Evolutionary conservation across 2,329 filamentous ascomycete genomes (phyloP), one percentile per base, ranked within the genome.

Genomic region (Monosporascus sp.): DNA sequence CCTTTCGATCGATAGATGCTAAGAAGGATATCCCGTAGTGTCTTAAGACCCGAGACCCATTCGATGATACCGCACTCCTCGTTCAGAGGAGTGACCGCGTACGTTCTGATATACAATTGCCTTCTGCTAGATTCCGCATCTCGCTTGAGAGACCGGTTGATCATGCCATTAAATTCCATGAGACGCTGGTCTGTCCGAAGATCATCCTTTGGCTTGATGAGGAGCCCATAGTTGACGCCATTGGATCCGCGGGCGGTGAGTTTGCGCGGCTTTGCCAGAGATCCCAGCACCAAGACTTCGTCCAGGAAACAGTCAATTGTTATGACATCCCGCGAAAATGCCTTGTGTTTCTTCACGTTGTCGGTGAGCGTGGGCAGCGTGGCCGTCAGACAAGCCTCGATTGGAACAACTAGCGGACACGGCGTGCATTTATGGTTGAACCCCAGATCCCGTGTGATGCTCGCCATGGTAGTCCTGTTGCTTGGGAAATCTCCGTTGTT

Each of bases 101-200:
- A 99, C 0, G 94, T 99, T 66, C 92, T 91, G 71, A 99, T 96
- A 69, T 96, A 96, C 52, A 99, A 80, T 59, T 94, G 89, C 17
- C 94, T 84, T 68, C 90, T 88, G 70, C 90, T 95, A 17, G 91
- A 90, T 67, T 97, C 92, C 2, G 92, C 86, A 64, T 97, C 92
- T 57, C 89, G 86, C 67, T 97, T 96, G 53, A 99, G 74, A 3
- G 93, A 91, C 55, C 94, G 83, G 69, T 99, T 99, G 76, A 99
- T 97, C 83, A 97, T 94, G 46, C 88, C 86, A 69, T 97, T 99
- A 77, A 99, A 99, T 68, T 99, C 95, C 92, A 99, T 99, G 20
- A 99, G 84, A 50, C 94, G 90, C 70, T 97, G 93, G 65, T 99
- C 95, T 61, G 96, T 99, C 49, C 94, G 88, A 24, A 99, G 81